A percentile compares a stretch with the other conserved stretches of the same genome.
These are phyloP conservation scores for Sanghuangporus baumii DNA, from an alignment of 1,284 basidiomycete species.

Conservation along the genomic window DNA sequence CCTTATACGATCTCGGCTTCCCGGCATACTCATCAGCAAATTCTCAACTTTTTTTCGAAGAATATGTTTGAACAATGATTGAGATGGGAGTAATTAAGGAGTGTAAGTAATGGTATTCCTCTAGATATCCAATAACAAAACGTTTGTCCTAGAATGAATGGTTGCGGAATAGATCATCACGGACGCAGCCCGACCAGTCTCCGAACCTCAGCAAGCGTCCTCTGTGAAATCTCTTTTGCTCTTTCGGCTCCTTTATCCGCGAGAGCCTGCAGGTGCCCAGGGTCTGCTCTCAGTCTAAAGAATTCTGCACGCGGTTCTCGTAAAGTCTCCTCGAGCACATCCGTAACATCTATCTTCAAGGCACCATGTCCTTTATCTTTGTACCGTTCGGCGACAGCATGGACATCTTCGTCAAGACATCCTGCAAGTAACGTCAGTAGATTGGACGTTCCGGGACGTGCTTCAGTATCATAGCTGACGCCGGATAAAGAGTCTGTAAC, in stretches of 20 bases:
- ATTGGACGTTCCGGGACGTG: conserved; percentile 81
- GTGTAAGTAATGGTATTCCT: too few species aligned
- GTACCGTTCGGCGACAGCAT: conserved; percentile 46
- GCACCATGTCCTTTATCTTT: conserved; percentile 54
- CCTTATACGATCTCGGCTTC: too few species aligned
- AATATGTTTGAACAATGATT: too few species aligned
- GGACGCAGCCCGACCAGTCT: conserved; percentile 55
- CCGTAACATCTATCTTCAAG: conserved; percentile 71
- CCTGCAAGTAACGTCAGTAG: conserved; percentile 74
- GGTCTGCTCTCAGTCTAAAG: conserved; percentile 55
- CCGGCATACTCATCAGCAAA: too few species aligned
- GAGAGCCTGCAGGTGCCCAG: conserved; percentile 56
- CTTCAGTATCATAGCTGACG: conserved; percentile 73
- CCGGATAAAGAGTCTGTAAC: conserved; percentile 78
- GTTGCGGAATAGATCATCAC: neutral
- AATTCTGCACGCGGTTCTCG: conserved; percentile 68
- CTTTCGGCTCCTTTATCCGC: conserved; percentile 58
- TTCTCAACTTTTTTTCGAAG: too few species aligned
- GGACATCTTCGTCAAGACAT: conserved; percentile 49
- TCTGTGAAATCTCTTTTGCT: conserved; percentile 56
- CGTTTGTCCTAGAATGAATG: neutral
- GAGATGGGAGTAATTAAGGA: too few species aligned
- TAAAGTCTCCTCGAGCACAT: conserved; percentile 69
- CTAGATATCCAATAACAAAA: neutral
- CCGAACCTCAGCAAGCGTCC: conserved; percentile 68